Evolutionary conservation across 2,329 filamentous ascomycete genomes (phyloP).

Genomic region (Aspergillus niger): DNA sequence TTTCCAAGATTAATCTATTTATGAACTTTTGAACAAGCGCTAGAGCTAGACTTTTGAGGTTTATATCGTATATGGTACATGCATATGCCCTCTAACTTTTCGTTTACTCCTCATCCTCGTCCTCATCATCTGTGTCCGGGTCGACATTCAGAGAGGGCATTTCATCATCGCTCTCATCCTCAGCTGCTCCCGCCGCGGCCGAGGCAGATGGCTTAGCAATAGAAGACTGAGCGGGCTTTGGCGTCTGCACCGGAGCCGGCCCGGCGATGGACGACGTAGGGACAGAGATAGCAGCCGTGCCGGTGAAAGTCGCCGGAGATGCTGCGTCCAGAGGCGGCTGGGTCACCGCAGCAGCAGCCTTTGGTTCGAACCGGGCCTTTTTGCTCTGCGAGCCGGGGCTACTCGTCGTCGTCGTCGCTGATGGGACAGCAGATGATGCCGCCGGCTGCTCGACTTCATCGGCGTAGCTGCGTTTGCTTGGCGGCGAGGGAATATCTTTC

Average conservation of each 20-base stretch:
- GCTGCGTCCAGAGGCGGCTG: conserved; percentile 15
- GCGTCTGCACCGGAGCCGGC: neutral
- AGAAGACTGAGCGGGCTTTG: neutral
- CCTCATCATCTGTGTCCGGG: conserved; percentile 50
- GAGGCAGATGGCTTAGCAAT: conserved; percentile 9
- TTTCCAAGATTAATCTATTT: no score
- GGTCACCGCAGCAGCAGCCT: conserved; percentile 10
- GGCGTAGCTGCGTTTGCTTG: conserved; percentile 32
- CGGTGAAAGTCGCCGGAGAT: conserved; percentile 23
- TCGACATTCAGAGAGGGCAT: conserved; percentile 52
- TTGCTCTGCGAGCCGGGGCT: conserved; percentile 26
- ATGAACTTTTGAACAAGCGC: no score
- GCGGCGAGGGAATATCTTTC: conserved; percentile 9
- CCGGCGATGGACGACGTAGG: conserved; percentile 7
- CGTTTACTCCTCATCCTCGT: conserved; percentile 38
- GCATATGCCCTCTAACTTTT: no score
- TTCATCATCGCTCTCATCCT: conserved; percentile 51
- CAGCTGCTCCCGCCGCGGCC: conserved; percentile 23
- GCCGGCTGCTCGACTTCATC: conserved; percentile 23
- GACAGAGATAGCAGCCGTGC: conserved; percentile 17
- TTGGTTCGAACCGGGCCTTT: conserved; percentile 33
- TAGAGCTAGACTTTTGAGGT: no score
- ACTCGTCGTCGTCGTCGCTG: no score
- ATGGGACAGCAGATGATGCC: neutral
- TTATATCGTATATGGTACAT: no score